phyloP scores from a whole-genome alignment of 208 protist species.

The Tritrichomonas musculus region DNA sequence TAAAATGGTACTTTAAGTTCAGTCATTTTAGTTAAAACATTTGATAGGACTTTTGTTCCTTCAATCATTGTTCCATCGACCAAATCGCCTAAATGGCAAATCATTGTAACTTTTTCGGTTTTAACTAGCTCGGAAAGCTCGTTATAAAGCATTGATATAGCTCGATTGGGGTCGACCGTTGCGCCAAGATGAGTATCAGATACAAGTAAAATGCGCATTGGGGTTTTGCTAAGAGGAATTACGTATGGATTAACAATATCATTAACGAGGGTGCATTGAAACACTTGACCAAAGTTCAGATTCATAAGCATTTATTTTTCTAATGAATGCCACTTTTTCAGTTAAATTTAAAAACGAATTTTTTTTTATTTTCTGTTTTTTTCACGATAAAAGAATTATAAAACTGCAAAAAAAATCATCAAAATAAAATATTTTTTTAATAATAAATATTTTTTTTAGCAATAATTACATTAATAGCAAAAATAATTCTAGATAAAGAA shows the following conservation, averaged over 20 bases:
- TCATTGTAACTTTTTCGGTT: background rate
- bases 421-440: no score
- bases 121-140: background rate
- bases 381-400: no score
- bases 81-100: background rate
- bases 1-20: background rate
- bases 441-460: no score
- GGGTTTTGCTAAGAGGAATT: background rate
- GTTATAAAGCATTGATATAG: background rate
- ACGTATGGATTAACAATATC: background rate
- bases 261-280: background rate
- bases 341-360: no score
- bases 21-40: background rate
- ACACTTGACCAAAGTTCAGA: background rate
- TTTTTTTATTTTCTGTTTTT: no score
- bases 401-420: no score
- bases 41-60: background rate
- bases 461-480: no score
- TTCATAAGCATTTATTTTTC: no score
- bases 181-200: conserved; percentile 2
- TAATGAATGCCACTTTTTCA: no score
- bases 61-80: background rate
- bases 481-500: no score
- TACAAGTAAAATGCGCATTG: background rate
- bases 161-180: background rate